These are phyloP conservation scores for Leccinum longicurvipes DNA, from an alignment of 768 basidiomycete species.

Conservation along the genomic window DNA sequence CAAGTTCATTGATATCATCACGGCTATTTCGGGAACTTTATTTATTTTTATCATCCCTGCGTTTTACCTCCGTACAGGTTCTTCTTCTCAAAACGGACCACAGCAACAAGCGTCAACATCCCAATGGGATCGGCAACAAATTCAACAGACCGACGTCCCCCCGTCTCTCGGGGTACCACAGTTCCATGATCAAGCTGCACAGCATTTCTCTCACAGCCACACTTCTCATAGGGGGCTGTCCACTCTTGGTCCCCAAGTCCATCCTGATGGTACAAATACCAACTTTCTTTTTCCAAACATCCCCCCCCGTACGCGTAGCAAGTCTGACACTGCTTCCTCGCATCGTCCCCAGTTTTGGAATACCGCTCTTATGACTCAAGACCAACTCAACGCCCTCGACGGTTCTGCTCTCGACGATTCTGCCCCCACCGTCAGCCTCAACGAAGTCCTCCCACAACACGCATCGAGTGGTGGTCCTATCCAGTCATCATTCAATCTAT, in stretches of 20 bases:
- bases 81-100: conserved; percentile 30
- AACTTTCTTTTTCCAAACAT: conserved; percentile 37
- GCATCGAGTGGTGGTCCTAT: conserved; percentile 22
- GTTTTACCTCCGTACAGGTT: conserved; percentile 30
- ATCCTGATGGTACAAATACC: conserved; percentile 36
- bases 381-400: conserved; percentile 33
- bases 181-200: conserved; percentile 29
- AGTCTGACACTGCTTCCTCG: conserved; percentile 52
- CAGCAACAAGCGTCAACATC: conserved; percentile 34
- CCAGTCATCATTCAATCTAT: conserved; percentile 29
- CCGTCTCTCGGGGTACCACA: conserved; percentile 30
- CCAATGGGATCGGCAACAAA: conserved; percentile 36
- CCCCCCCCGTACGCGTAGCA: conserved; percentile 49
- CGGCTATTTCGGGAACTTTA: conserved; percentile 32
- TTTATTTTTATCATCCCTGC: conserved; percentile 24
- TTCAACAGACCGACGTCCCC: conserved; percentile 32
- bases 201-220: conserved; percentile 35
- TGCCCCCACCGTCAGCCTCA: conserved; percentile 28
- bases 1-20: conserved; percentile 37
- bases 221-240: conserved; percentile 36
- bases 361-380: conserved; percentile 35
- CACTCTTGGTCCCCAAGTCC: conserved; percentile 29
- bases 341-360: conserved; percentile 57
- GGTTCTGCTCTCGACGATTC: conserved; percentile 39
- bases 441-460: conserved; percentile 28